Base-by-base conservation (phyloP, 495 filamentous ascomycete genomes). In the Podospora comata region DNA sequence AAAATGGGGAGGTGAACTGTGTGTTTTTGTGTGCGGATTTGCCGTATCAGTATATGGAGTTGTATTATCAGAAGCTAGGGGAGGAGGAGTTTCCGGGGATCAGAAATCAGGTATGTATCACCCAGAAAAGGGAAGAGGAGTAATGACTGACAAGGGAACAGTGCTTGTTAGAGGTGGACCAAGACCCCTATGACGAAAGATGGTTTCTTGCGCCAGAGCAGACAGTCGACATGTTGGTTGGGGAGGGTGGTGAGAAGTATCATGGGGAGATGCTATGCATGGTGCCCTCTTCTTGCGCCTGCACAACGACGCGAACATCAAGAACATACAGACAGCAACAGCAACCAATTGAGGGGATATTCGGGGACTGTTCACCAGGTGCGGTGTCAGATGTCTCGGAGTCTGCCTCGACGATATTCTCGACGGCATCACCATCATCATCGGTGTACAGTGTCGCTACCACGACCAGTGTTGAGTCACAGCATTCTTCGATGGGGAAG, bases 1-100 rank as follows among this genome's bases (percentile, higher is more conserved):
- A 79, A 19, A 73, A 73, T 27, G 83, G 82, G 0, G 76, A 81
- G 62, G 80, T 82, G n/a, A 79, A 84, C 62, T 86, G 83, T 65
- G 87, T 88, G 4, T 89, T 89, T 73, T 73, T 86, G 15, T 87
- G 85, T 75, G 86, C 85, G 48, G 87, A 89, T 70, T 74, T 89
- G 26, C 87, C 87, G 13, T 88, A 89, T 67, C 86, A 89, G 73
- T 88, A 89, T 65, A 81, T 89, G 54, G 76, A 79, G 23, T 82
- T 84, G 70, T 89, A 89, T 67, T 89, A 87, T 67, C 72, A 84
- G 57, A 87, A 86, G 69, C 73, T 89, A 16, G 80, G 77, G 9
- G 64, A 77, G 0, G 78, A 79, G 13, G 73, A 84, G 65, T 88
- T 89, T 69, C 85, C 81, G 20, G 76, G 81, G 0, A 88, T 88